phyloP scores from a whole-genome alignment of 2,329 filamentous ascomycete genomes.

The Coniochaeta sp. region DNA sequence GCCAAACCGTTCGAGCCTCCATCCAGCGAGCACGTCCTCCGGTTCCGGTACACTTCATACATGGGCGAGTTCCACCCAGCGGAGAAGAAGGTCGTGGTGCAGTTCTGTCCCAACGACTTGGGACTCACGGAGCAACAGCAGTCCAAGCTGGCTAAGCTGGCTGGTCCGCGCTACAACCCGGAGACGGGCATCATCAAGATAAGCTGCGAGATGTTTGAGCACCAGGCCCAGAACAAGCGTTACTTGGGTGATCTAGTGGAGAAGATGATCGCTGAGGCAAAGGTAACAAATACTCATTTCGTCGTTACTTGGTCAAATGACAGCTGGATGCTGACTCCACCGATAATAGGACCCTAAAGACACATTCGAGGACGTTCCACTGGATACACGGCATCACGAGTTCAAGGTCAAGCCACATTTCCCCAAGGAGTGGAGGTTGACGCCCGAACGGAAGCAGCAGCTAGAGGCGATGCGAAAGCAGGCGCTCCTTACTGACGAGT shows the following conservation, averaged over 20 bases:
- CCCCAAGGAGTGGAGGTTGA: slow-evolving; percentile 78
- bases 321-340: not conserved
- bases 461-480: slow-evolving; percentile 54
- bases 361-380: slow-evolving; percentile 79
- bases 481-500: slow-evolving; percentile 44
- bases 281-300: slow-evolving; percentile 29
- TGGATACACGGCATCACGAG: slow-evolving; percentile 81
- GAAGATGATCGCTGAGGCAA: slow-evolving; percentile 66
- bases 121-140: slow-evolving; percentile 60
- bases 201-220: slow-evolving; percentile 80
- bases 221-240: slow-evolving; percentile 94
- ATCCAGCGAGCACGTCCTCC: slow-evolving; percentile 59
- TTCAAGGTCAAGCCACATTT: slow-evolving; percentile 62
- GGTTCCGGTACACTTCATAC: slow-evolving; percentile 96
- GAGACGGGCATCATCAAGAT: slow-evolving; percentile 76
- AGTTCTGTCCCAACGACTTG: slow-evolving; percentile 73
- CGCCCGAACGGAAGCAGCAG: slow-evolving; percentile 55
- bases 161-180: slow-evolving; percentile 81
- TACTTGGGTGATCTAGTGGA: slow-evolving; percentile 76
- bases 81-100: slow-evolving; percentile 86
- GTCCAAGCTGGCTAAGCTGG: slow-evolving; percentile 80
- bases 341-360: slow-evolving; percentile 63
- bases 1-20: slow-evolving; percentile 75
- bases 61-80: slow-evolving; percentile 91
- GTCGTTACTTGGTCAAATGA: not conserved